phyloP scores from a whole-genome alignment of 139 green algal species.

The Axilococcus clingmanii region DNA sequence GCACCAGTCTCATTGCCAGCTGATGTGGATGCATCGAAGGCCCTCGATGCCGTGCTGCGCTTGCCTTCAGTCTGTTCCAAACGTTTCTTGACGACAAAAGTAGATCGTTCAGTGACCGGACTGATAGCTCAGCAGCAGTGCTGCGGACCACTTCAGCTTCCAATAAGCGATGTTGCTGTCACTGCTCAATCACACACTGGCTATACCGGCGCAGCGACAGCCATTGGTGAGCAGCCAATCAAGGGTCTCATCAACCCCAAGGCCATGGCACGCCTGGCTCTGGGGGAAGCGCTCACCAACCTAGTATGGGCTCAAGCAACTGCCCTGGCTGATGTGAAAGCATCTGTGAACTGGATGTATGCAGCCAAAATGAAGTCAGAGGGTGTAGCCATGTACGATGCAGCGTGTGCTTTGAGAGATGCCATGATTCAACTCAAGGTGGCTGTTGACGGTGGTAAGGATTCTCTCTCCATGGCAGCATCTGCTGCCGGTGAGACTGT shows the following conservation, averaged over 20 bases:
- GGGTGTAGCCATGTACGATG: constrained; percentile 92
- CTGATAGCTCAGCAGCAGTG: constrained; percentile 97
- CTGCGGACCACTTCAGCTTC: constrained; percentile 80
- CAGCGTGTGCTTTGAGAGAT: constrained; percentile 63
- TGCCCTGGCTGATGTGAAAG: constrained; percentile 77
- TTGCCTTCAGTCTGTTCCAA: constrained; percentile 91
- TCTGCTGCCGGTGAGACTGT: constrained; percentile 74
- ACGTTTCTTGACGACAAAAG: constrained; percentile 98
- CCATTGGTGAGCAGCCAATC: constrained; percentile 92
- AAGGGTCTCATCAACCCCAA: constrained; percentile 87
- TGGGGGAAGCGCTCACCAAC: constrained; percentile 96
- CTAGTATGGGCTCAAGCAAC: constrained; percentile 77
- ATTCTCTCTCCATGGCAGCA: constrained; percentile 96
- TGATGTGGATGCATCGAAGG: constrained; percentile 25
- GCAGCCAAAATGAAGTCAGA: constrained; percentile 94
- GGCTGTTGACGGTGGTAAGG: constrained; percentile 96
- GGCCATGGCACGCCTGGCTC: constrained; percentile 88
- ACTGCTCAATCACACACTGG: constrained; percentile 72
- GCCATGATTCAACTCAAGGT: constrained; percentile 70
- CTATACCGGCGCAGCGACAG: constrained; percentile 72
- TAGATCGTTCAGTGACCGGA: constrained; percentile 84
- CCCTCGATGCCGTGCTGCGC: constrained; percentile 74
- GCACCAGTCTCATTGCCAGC: constrained; percentile 44
- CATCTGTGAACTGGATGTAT: constrained; percentile 98
- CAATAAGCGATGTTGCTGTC: constrained; percentile 84